Percentiles rank a stretch among this genome's conserved stretches.
These are phyloP conservation scores for Citropsis articulata DNA, from an alignment of 345 rosid species.

Conservation along the genomic window DNA sequence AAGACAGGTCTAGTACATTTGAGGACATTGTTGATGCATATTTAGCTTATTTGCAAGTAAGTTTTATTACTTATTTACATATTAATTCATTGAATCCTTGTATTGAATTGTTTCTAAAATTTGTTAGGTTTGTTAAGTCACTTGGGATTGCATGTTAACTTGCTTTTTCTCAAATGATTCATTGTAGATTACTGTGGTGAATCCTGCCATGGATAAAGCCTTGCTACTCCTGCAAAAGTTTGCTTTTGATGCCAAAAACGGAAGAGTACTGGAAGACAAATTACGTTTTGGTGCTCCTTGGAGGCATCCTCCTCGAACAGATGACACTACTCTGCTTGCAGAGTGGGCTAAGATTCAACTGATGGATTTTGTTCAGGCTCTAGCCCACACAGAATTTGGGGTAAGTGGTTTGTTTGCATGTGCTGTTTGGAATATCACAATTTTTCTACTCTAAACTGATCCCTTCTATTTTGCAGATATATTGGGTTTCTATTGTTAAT, in stretches of 20 bases:
- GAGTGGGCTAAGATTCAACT: slow-evolving; percentile 94
- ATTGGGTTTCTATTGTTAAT: not conserved
- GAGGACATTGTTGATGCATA: slow-evolving; percentile 94
- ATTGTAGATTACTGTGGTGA: slow-evolving; percentile 69
- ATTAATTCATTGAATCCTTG: slow-evolving; percentile 4
- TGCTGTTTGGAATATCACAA: not conserved
- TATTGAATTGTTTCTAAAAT: not conserved
- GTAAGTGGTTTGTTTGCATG: slow-evolving; percentile 33
- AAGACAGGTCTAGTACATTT: slow-evolving; percentile 57
- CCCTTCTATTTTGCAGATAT: not conserved
- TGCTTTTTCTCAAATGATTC: not conserved
- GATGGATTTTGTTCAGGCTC: slow-evolving; percentile 82
- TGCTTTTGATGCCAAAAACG: slow-evolving; percentile 63
- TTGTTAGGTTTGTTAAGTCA: not conserved
- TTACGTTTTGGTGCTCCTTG: slow-evolving; percentile 87
- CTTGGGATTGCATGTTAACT: not conserved
- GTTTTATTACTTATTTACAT: slow-evolving; percentile 14
- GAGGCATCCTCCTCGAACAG: slow-evolving; percentile 76
- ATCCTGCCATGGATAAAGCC: slow-evolving; percentile 93
- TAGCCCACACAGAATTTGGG: slow-evolving; percentile 74
- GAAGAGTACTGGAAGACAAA: slow-evolving; percentile 61
- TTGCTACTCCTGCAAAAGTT: slow-evolving; percentile 55
- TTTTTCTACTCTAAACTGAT: not conserved
- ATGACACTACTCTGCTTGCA: slow-evolving; percentile 33
- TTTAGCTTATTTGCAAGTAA: slow-evolving; percentile 84